Conservation (phyloP, 2,329 filamentous ascomycete species). For the Apiospora pterosperma region DNA sequence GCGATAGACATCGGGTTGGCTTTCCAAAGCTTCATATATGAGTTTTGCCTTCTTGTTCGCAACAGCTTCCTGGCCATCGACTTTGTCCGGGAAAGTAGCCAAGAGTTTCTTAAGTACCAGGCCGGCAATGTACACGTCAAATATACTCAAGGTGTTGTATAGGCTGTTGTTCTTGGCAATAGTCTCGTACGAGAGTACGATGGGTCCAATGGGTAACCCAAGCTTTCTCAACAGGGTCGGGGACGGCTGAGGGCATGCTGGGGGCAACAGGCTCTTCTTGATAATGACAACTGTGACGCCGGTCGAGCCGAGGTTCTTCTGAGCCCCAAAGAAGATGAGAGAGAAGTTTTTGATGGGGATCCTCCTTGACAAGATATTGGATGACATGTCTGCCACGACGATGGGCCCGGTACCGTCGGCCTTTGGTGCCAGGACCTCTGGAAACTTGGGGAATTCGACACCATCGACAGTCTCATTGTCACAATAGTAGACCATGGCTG, state of each 20-base stretch:
- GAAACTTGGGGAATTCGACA: conserved; percentile 78
- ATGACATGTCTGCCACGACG: conserved; percentile 90
- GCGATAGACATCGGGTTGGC: conserved; percentile 67
- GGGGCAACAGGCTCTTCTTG: conserved; percentile 75
- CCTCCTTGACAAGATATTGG: conserved; percentile 82
- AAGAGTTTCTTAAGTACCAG: conserved; percentile 79
- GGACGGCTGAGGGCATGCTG: conserved; percentile 60
- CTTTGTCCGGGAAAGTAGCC: conserved; percentile 60
- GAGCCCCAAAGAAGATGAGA: conserved; percentile 85
- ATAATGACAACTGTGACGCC: conserved; percentile 86
- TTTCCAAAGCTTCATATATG: conserved; percentile 77
- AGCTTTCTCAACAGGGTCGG: conserved; percentile 69
- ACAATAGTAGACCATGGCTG: conserved; percentile 82
- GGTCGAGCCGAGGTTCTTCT: conserved; percentile 88
- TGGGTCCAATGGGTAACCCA: conserved; percentile 72
- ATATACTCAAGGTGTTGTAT: conserved; percentile 95
- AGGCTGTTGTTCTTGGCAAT: conserved; percentile 91
- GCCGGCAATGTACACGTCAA: conserved; percentile 87
- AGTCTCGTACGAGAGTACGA: conserved; percentile 78
- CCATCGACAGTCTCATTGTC: conserved; percentile 95
- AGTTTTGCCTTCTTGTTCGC: conserved; percentile 70
- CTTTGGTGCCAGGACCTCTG: conserved; percentile 56
- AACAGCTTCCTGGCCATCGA: conserved; percentile 72
- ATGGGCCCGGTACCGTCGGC: conserved; percentile 64
- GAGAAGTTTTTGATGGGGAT: conserved; percentile 78